Conservation (phyloP, 2,329 filamentous ascomycete genomes). For the Diaporthe sp. region DNA sequence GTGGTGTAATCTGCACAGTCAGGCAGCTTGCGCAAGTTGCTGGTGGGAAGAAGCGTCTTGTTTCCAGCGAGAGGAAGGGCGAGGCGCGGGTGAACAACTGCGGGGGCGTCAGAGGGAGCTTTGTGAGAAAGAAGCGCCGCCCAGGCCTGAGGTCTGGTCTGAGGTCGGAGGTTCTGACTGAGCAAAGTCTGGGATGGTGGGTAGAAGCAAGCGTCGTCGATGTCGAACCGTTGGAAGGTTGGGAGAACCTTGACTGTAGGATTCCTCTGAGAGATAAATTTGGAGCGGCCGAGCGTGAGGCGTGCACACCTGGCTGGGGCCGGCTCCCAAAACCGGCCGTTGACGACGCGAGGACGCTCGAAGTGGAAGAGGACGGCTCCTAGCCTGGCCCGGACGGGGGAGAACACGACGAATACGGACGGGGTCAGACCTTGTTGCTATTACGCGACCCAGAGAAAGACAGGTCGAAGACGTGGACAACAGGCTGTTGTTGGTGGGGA, state of each 20-base stretch:
- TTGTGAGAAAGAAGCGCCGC: neutral
- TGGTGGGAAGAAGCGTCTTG: constrained; percentile 2
- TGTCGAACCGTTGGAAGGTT: constrained; percentile 14
- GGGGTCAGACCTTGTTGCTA: constrained; percentile 16
- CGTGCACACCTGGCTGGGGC: constrained; percentile 10
- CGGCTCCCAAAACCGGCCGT: constrained; percentile 3
- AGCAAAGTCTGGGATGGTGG: neutral
- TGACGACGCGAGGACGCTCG: neutral
- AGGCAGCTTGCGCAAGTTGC: neutral
- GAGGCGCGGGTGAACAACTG: neutral
- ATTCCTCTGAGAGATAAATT: constrained; percentile 20
- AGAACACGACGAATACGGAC: constrained; percentile 6
- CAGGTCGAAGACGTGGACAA: neutral
- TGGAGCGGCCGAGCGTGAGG: constrained; percentile 22
- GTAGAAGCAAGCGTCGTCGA: constrained; percentile 5
- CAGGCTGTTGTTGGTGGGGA: constrained; percentile 9
- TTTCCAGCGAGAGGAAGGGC: constrained; percentile 12
- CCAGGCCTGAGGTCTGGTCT: neutral
- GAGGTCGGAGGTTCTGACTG: neutral
- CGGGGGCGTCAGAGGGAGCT: constrained; percentile 18
- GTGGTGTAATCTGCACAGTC: constrained; percentile 19
- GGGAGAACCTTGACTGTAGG: constrained; percentile 17
- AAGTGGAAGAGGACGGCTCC: constrained; percentile 10
- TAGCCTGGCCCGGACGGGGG: neutral
- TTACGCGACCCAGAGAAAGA: constrained; percentile 18